Evolutionary conservation across 108 stramenopile species (phyloP).

Genomic region (Schizochytrium sp.): DNA sequence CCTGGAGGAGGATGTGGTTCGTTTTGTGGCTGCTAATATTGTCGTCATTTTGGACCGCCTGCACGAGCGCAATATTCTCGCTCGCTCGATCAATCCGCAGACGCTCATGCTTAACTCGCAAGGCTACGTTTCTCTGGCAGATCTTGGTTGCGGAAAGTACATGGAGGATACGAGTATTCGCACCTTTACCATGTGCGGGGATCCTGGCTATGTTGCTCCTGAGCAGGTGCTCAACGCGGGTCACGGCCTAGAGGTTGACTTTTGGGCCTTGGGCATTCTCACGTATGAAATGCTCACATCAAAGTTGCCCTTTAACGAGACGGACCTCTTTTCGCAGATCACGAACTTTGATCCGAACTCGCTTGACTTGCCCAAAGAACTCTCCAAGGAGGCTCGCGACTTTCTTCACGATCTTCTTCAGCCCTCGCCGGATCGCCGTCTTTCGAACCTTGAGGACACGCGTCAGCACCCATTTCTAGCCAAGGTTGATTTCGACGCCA

Average conservation of each 20-base stretch:
- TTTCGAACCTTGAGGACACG: neutral
- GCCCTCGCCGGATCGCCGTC: neutral
- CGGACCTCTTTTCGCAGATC: slow-evolving; percentile 31
- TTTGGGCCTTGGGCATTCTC: slow-evolving; percentile 94
- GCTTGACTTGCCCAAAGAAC: neutral
- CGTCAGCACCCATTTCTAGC: neutral
- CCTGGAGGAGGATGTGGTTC: neutral
- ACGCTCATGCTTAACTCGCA: neutral
- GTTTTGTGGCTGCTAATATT: neutral
- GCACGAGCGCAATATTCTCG: neutral
- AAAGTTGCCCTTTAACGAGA: slow-evolving; percentile 39
- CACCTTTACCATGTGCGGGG: slow-evolving; percentile 85
- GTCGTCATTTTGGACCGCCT: neutral
- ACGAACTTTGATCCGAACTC: neutral
- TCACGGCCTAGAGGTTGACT: slow-evolving; percentile 88
- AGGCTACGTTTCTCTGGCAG: neutral
- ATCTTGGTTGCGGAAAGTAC: neutral
- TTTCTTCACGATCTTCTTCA: slow-evolving; percentile 10
- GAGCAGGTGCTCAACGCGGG: slow-evolving; percentile 69
- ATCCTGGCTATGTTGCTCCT: slow-evolving; percentile 78
- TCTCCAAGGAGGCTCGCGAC: neutral
- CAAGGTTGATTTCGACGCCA: neutral
- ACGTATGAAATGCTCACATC: slow-evolving; percentile 95
- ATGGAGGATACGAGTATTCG: slow-evolving; percentile 62
- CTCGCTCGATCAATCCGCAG: neutral